phyloP scores from a whole-genome alignment of 2,329 filamentous ascomycete species.

The Penicillium capsulatum region DNA sequence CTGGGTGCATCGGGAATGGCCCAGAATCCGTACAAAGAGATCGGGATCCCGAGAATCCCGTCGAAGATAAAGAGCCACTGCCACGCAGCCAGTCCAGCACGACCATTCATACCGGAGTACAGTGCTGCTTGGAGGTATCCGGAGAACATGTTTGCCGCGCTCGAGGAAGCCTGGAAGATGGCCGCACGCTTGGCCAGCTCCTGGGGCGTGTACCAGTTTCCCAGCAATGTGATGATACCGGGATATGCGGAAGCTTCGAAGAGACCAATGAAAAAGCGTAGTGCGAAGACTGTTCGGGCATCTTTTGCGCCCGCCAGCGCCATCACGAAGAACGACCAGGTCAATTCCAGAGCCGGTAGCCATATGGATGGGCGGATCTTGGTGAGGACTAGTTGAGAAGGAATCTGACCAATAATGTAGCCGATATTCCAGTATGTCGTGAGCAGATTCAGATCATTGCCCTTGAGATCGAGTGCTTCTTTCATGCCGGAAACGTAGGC shows the following conservation, averaged over 20 bases:
- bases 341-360: conserved; percentile 21
- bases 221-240: conserved; percentile 31
- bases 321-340: conserved; percentile 26
- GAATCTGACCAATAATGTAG: conserved; percentile 35
- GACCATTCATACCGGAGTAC: conserved; percentile 14
- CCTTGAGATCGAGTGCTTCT: conserved; percentile 38
- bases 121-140: conserved; percentile 6
- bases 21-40: conserved; percentile 37
- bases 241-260: conserved; percentile 31
- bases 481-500: conserved; percentile 41
- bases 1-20: conserved; percentile 30
- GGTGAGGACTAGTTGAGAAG: conserved; percentile 17
- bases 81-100: conserved; percentile 18
- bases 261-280: conserved; percentile 38
- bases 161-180: conserved; percentile 48
- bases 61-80: conserved; percentile 26
- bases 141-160: conserved; percentile 29
- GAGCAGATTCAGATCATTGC: conserved; percentile 42
- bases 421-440: conserved; percentile 42
- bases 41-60: conserved; percentile 16
- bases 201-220: conserved; percentile 20
- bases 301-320: conserved; percentile 27
- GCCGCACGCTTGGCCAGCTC: conserved; percentile 25
- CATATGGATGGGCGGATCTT: conserved; percentile 18
- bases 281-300: conserved; percentile 32